These are phyloP conservation scores for Acacia melanoxylon DNA, from an alignment of 306 rosid species.

Conservation along the genomic window DNA sequence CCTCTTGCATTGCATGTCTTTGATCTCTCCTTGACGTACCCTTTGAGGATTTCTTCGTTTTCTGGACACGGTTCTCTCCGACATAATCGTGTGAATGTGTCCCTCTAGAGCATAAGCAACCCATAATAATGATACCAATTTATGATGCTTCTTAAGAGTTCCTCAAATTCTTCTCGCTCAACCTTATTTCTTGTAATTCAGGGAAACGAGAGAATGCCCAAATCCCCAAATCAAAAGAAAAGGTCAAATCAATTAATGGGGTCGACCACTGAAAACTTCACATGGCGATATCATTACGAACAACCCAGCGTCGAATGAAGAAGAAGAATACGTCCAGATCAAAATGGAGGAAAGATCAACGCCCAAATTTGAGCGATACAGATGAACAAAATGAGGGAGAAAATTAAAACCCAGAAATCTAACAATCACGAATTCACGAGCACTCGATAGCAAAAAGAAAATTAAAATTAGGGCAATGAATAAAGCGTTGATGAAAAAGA, in stretches of 20 bases:
- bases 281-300: background rate
- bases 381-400: background rate
- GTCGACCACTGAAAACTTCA: background rate
- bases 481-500: background rate
- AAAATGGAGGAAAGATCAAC: background rate
- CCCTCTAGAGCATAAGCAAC: conserved; percentile 73
- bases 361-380: background rate
- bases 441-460: background rate
- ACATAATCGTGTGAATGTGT: conserved; percentile 34
- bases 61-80: conserved; percentile 36
- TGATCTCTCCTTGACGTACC: conserved; percentile 28
- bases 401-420: background rate
- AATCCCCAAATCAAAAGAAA: conserved; percentile 27
- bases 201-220: conserved; percentile 26
- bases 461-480: background rate
- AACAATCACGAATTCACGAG: background rate
- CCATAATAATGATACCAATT: conserved; percentile 51
- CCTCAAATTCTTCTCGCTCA: background rate
- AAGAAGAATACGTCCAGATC: background rate
- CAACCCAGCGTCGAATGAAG: background rate
- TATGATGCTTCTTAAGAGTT: background rate
- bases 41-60: conserved; percentile 38
- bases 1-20: conserved; percentile 32
- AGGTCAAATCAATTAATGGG: background rate
- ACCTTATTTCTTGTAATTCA: background rate